Evolutionary conservation across 371 early-diverging fungal species (phyloP).

Genomic region (Mucor irregularis): DNA sequence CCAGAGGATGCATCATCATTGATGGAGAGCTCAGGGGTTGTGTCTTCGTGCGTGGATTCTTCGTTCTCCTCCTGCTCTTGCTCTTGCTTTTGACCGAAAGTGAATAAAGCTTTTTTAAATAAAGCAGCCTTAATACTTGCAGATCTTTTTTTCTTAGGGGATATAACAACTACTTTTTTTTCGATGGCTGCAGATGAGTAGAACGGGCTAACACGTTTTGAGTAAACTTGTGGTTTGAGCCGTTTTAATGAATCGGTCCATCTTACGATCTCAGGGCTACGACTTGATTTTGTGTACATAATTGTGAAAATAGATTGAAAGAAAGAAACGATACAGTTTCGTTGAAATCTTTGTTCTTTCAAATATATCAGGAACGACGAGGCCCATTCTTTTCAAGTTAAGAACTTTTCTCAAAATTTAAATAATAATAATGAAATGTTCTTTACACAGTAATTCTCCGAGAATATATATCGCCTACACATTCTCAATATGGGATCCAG

Average conservation of each 20-base stretch:
- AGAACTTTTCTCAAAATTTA: too few relatives aligned
- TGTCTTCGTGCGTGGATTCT: neutral
- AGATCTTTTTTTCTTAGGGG: neutral
- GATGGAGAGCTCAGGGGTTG: conserved; percentile 1
- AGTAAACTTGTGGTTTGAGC: conserved; percentile 1
- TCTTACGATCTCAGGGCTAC: neutral
- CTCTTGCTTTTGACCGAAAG: neutral
- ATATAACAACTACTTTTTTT: neutral
- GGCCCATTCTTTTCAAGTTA: too few relatives aligned
- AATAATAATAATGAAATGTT: too few relatives aligned
- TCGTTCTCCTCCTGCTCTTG: neutral
- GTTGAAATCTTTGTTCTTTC: too few relatives aligned
- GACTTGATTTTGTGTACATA: neutral
- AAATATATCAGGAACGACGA: too few relatives aligned
- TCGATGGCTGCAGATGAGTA: neutral
- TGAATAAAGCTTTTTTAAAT: conserved; percentile 4
- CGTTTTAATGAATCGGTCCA: conserved; percentile 5
- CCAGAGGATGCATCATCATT: neutral
- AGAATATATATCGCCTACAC: too few relatives aligned
- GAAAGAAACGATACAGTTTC: neutral
- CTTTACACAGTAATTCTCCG: too few relatives aligned
- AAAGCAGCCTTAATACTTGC: neutral
- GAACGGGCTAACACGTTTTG: conserved; percentile 1
- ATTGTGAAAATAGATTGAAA: neutral
- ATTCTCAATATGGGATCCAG: too few relatives aligned